These are phyloP conservation scores for Sclerotinia nivalis DNA, from an alignment of 2,329 filamentous ascomycete species.

Conservation along the genomic window DNA sequence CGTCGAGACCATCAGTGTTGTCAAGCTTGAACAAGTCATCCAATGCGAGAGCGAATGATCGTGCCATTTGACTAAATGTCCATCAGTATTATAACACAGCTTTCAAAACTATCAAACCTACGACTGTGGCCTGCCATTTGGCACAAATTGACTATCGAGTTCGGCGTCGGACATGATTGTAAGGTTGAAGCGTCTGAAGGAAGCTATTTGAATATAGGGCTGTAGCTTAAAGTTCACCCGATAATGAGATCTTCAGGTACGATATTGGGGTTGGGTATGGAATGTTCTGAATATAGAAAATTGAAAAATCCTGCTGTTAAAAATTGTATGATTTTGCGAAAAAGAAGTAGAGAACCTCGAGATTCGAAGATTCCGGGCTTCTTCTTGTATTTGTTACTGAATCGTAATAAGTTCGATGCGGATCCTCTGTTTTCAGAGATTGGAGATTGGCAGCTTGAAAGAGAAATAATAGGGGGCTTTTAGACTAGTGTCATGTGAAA, in stretches of 20 bases:
- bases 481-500: constrained; percentile 17
- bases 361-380: neutral
- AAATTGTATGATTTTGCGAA: neutral
- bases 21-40: constrained; percentile 90
- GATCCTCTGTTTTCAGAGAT: constrained; percentile 18
- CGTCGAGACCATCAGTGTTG: constrained; percentile 70
- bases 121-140: constrained; percentile 75
- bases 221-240: neutral
- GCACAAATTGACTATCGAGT: constrained; percentile 77
- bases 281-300: neutral
- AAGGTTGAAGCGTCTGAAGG: neutral
- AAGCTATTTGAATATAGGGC: constrained; percentile 16
- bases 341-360: neutral
- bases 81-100: constrained; percentile 23
- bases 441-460: constrained; percentile 6
- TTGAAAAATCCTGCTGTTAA: neutral
- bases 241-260: constrained; percentile 10
- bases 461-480: constrained; percentile 18
- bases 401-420: constrained; percentile 15
- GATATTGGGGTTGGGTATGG: constrained; percentile 2
- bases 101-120: constrained; percentile 50
- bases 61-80: constrained; percentile 72
- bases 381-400: constrained; percentile 19
- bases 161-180: constrained; percentile 59
- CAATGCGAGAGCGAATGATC: constrained; percentile 81